These are phyloP conservation scores for Mentha longifolia DNA, from an alignment of 257 asterid genomes.

Conservation along the genomic window DNA sequence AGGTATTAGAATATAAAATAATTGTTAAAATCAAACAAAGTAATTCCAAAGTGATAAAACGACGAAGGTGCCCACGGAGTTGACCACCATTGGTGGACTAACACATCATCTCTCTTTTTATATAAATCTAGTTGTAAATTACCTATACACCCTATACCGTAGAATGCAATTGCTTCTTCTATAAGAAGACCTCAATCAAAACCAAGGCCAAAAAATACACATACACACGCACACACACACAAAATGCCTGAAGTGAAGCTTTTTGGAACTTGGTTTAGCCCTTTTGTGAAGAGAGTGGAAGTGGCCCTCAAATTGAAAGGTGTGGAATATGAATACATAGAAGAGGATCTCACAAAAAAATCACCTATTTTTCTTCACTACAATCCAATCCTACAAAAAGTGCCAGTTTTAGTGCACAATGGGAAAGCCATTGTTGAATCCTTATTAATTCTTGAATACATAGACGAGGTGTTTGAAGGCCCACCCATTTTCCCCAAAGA, in stretches of 20 bases:
- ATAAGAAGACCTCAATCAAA: not conserved
- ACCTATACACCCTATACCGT: too few relatives aligned
- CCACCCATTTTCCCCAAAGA: too few relatives aligned
- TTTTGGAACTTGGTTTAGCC: too few relatives aligned
- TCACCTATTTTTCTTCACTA: slow-evolving; percentile 43
- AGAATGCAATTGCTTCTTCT: not conserved
- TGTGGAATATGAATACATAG: slow-evolving; percentile 43
- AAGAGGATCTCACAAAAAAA: slow-evolving; percentile 44
- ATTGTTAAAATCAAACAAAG: too few relatives aligned
- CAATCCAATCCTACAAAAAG: slow-evolving; percentile 48
- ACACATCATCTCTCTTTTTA: too few relatives aligned
- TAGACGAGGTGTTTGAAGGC: slow-evolving; percentile 52
- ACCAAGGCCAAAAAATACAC: not conserved
- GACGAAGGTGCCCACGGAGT: too few relatives aligned
- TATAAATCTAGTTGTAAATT: too few relatives aligned
- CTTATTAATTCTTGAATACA: slow-evolving; percentile 49
- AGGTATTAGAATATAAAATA: too few relatives aligned
- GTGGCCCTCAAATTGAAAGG: slow-evolving; percentile 52
- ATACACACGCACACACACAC: not conserved
- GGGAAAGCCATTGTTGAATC: slow-evolving; percentile 56
- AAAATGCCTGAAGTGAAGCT: slow-evolving; percentile 38
- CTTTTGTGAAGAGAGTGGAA: too few relatives aligned
- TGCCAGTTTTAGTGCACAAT: slow-evolving; percentile 54
- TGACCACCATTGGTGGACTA: too few relatives aligned
- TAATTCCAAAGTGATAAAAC: too few relatives aligned